Evolutionary conservation across 768 basidiomycete genomes (phyloP).

Genomic region (Hericium alpestre): DNA sequence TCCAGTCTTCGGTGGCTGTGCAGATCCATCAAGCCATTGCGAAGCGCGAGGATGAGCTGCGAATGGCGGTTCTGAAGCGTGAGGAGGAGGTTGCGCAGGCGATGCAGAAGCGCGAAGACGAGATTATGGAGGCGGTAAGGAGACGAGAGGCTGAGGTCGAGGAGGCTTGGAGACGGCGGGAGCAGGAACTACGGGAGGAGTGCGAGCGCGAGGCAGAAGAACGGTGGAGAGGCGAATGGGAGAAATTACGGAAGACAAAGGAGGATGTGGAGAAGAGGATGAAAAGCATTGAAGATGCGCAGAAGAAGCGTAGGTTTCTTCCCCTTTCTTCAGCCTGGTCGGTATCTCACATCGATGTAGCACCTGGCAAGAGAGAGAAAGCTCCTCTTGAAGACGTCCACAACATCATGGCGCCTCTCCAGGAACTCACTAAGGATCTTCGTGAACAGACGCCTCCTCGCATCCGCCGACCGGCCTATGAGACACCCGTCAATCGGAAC

Average conservation of each 20-base stretch:
- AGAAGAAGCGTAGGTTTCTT: constrained; percentile 17
- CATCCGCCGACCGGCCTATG: constrained; percentile 24
- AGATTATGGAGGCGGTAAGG: constrained; percentile 59
- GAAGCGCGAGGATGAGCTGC: constrained; percentile 59
- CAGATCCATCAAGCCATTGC: constrained; percentile 45
- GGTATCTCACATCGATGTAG: constrained; percentile 1
- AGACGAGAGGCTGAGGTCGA: constrained; percentile 53
- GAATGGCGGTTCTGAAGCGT: constrained; percentile 50
- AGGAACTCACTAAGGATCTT: constrained; percentile 22
- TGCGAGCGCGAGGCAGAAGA: constrained; percentile 31
- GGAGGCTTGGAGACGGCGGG: constrained; percentile 45
- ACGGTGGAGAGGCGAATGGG: constrained; percentile 35
- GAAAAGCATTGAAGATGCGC: constrained; percentile 31
- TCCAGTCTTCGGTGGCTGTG: constrained; percentile 16
- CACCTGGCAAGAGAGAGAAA: constrained; percentile 36
- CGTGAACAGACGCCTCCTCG: constrained; percentile 15
- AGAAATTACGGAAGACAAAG: constrained; percentile 34
- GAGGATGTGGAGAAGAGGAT: constrained; percentile 42
- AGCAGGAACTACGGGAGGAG: constrained; percentile 41
- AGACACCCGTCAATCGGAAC: constrained; percentile 43
- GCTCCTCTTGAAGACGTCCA: constrained; percentile 69
- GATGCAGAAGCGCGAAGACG: constrained; percentile 58
- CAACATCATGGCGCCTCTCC: constrained; percentile 49
- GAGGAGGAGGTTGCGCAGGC: constrained; percentile 61
- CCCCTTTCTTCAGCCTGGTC: background rate